These are phyloP conservation scores for Gymnopilus dilepis DNA, from an alignment of 768 basidiomycete species.

Conservation along the genomic window DNA sequence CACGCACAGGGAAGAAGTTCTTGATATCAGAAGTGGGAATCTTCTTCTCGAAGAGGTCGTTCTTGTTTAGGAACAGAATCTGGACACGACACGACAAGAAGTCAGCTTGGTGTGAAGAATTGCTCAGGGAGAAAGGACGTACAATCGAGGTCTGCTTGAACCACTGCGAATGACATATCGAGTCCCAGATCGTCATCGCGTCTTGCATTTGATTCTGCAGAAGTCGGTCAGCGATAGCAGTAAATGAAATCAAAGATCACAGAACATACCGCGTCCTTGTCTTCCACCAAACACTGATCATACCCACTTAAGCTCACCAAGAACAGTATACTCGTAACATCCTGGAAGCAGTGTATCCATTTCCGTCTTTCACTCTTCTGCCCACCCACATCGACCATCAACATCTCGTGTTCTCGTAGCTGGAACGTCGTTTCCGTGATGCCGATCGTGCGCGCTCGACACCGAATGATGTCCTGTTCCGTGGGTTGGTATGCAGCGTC, in stretches of 20 bases:
- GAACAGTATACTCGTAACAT: slow-evolving; percentile 93
- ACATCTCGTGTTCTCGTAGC: slow-evolving; percentile 79
- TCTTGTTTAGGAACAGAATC: slow-evolving; percentile 96
- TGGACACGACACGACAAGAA: too few relatives aligned
- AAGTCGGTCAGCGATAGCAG: neutral
- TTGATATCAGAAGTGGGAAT: slow-evolving; percentile 82
- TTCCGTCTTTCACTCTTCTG: slow-evolving; percentile 94
- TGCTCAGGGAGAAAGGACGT: slow-evolving; percentile 35
- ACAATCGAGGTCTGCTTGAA: slow-evolving; percentile 94
- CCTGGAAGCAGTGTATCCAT: slow-evolving; percentile 96
- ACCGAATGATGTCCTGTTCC: slow-evolving; percentile 88
- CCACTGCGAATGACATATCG: slow-evolving; percentile 98
- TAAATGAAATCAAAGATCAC: slow-evolving; percentile 3
- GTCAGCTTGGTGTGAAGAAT: too few relatives aligned
- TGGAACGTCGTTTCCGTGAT: slow-evolving; percentile 89
- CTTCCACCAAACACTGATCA: slow-evolving; percentile 93
- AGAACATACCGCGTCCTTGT: slow-evolving; percentile 80
- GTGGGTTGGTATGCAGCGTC: slow-evolving; percentile 70
- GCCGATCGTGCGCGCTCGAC: slow-evolving; percentile 87
- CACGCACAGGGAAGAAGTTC: slow-evolving; percentile 82
- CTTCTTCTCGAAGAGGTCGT: slow-evolving; percentile 90
- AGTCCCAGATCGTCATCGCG: slow-evolving; percentile 98
- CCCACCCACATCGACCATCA: slow-evolving; percentile 94
- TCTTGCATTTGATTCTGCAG: slow-evolving; percentile 97
- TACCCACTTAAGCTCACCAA: slow-evolving; percentile 91